These are phyloP conservation scores for Ogataea thermomethanolica DNA, from an alignment of 805 yeast species.

Conservation along the genomic window DNA sequence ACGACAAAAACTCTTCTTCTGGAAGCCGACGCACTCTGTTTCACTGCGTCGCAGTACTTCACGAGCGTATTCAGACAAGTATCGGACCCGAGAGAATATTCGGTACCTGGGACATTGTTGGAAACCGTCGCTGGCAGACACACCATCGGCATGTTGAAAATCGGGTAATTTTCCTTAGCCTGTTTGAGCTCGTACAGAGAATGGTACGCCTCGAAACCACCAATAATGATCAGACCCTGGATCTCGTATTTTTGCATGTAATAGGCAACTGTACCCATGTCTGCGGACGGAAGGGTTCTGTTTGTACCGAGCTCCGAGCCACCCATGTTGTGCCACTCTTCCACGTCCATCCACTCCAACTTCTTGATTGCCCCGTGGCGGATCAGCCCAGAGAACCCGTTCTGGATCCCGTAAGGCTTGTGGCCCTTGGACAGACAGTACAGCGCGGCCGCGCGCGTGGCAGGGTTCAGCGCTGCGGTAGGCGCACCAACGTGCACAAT, in stretches of 20 bases:
- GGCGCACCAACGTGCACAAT: conserved; percentile 95
- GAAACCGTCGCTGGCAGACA: conserved; percentile 94
- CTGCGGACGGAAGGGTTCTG: conserved; percentile 77
- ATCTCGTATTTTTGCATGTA: conserved; percentile 84
- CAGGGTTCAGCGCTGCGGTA: conserved; percentile 93
- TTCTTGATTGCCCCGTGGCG: conserved; percentile 81
- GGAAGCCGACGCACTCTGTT: conserved; percentile 92
- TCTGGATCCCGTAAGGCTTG: conserved; percentile 82
- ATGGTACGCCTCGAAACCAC: conserved; percentile 96
- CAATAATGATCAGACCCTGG: conserved; percentile 87
- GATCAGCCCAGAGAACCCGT: conserved; percentile 89
- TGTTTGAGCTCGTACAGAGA: conserved; percentile 77
- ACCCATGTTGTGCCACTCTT: conserved; percentile 83
- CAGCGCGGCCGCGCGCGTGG: conserved; percentile 83
- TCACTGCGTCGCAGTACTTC: conserved; percentile 90
- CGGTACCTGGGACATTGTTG: conserved; percentile 98
- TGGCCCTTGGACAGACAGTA: conserved; percentile 91
- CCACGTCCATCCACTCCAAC: conserved; percentile 80
- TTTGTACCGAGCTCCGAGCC: conserved; percentile 98
- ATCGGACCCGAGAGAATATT: conserved; percentile 91
- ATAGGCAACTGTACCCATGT: conserved; percentile 87
- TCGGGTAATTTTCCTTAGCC: conserved; percentile 77
- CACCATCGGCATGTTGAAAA: conserved; percentile 91
- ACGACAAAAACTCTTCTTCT: conserved; percentile 93
- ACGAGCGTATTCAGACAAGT: conserved; percentile 91